Percentiles rank a stretch among this genome's conserved stretches.
phyloP scores from a whole-genome alignment of 495 filamentous ascomycete genomes.

The Baudoinia panamericana region DNA sequence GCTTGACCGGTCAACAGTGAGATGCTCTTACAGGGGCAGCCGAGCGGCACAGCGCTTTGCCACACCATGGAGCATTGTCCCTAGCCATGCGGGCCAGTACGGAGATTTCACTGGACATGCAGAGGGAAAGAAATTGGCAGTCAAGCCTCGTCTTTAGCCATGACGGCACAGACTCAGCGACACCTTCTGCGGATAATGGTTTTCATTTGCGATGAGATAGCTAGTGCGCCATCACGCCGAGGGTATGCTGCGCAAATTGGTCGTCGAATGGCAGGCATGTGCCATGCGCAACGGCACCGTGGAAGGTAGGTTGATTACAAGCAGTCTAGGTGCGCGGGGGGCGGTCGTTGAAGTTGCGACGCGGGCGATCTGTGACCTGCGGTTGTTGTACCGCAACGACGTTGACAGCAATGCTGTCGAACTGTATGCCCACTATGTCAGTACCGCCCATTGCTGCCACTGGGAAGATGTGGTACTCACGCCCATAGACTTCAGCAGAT shows the following conservation, averaged over 20 bases:
- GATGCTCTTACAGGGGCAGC: no score
- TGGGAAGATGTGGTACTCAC: no score
- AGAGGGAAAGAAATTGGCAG: constrained; percentile 49
- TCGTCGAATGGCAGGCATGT: no score
- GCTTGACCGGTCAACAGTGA: no score
- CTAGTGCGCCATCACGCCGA: constrained; percentile 9
- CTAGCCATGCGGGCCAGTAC: no score
- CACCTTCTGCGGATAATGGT: constrained; percentile 58
- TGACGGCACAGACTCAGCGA: constrained; percentile 62
- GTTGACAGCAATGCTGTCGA: constrained; percentile 93
- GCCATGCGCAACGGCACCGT: no score
- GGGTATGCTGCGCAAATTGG: no score
- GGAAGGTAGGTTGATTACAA: no score
- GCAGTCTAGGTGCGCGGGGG: constrained; percentile 33
- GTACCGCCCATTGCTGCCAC: no score
- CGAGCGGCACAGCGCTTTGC: no score
- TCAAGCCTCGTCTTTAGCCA: constrained; percentile 63
- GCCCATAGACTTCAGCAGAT: constrained; percentile 92
- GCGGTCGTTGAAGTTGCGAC: constrained; percentile 44
- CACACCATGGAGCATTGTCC: no score
- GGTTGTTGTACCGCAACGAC: constrained; percentile 79
- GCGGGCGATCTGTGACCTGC: constrained; percentile 66
- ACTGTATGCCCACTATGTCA: constrained; percentile 44
- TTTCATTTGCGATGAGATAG: constrained; percentile 26
- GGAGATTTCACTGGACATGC: no score